Evolutionary conservation across 495 filamentous ascomycete genomes (phyloP), one percentile per base, ranked within the genome.

Genomic region (Aspergillus incahuasiensis): DNA sequence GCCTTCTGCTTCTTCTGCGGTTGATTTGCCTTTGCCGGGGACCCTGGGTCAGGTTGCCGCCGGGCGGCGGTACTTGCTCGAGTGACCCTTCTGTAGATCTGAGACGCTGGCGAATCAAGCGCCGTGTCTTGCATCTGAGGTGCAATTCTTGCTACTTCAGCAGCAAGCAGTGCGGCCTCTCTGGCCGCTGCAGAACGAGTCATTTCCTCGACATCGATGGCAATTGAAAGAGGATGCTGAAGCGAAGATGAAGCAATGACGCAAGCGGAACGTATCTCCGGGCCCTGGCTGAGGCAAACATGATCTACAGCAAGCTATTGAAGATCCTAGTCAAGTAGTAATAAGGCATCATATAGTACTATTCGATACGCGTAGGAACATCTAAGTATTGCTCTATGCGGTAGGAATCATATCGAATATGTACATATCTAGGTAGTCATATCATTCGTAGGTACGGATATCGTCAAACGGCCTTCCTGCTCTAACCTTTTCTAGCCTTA

Each of bases 1-100:
- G 43, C 60, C 38, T 68, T 69, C 15, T 64, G 60, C 46, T 60
- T 68, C 21, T 53, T 59, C 2, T 49, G 28, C 15, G 55, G 12
- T 6, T 51, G 24, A 18, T 42, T 44, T 18, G 35, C 40, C 32
- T 21, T 48, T 21, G 9, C 20, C 48, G 19, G 52, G 22, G 43
- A n/a, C 18, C 13, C 5, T 18, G 25, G 43, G 46, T 35, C 21
- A 22, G 42, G 56, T 41, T 57, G 54, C 19, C 3, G 16, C n/a
- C 1, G n/a, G 1, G 28, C 38, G 2, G 41, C 47, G 30, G 42
- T 39, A 48, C 41, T 54, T 39, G 35, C 49, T 8, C 40, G 40
- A 16, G 43, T 57, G 20, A 52, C 39, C 41, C 40, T 47, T n/a
- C 38, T 11, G 15, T 38, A 41, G 1, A 9, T 25, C 25, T 50